Conservation (phyloP, 495 filamentous ascomycete genomes). For the Friedmanniomyces simplex region DNA sequence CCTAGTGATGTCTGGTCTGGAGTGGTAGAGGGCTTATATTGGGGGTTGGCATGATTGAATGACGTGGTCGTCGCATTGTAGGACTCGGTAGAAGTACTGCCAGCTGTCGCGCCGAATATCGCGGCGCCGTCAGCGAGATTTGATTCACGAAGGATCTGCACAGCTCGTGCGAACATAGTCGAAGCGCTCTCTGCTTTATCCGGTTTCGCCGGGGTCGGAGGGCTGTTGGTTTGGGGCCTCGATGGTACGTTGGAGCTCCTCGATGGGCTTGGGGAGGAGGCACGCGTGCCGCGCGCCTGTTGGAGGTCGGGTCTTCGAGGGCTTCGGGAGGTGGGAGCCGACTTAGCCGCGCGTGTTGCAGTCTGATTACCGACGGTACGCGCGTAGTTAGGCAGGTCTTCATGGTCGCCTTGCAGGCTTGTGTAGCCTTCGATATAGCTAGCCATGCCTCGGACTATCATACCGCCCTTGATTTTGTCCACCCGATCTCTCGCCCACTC, state of each 20-base stretch:
- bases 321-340: not conserved
- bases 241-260: not conserved
- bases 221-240: too few relatives aligned
- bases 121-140: conserved; percentile 1
- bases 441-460: conserved; percentile 7
- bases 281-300: not conserved
- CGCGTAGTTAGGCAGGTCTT: not conserved
- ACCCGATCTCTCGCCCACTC: conserved; percentile 27
- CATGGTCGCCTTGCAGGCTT: not conserved
- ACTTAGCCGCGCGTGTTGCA: not conserved
- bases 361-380: not conserved
- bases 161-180: not conserved
- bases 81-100: not conserved
- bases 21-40: not conserved
- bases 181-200: not conserved
- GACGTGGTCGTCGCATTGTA: not conserved
- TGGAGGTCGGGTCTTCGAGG: not conserved
- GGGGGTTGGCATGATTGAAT: not conserved
- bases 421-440: conserved; percentile 6
- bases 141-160: conserved; percentile 5
- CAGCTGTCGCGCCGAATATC: conserved; percentile 1
- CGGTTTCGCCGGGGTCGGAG: not conserved
- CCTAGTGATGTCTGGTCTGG: not conserved
- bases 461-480: conserved; percentile 1
- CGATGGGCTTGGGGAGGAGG: not conserved